Evolutionary conservation across 2,329 filamentous ascomycete species (phyloP).

Genomic region (Pyricularia sp.): DNA sequence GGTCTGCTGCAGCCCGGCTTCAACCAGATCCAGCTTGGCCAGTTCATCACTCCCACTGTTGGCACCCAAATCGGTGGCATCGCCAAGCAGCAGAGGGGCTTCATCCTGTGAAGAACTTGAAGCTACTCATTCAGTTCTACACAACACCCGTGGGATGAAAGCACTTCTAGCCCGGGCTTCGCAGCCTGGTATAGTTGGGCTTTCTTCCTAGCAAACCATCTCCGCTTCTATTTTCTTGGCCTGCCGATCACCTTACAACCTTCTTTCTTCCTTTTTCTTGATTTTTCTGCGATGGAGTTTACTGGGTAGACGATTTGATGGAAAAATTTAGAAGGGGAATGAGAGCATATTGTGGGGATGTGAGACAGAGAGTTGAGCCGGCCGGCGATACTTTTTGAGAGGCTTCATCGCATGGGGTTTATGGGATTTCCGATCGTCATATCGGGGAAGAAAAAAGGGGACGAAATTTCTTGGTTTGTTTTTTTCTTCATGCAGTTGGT

Average conservation of each 20-base stretch:
- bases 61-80: slow-evolving; percentile 14
- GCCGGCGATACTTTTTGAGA: not conserved
- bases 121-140: not conserved
- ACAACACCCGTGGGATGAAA: not conserved
- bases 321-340: not conserved
- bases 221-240: not conserved
- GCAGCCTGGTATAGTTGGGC: not conserved
- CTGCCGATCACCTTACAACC: not conserved
- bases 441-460: not conserved
- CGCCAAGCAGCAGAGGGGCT: slow-evolving; percentile 9
- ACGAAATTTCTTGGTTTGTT: not conserved
- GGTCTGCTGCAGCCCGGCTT: slow-evolving; percentile 15
- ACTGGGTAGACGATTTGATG: slow-evolving; percentile 6
- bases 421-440: not conserved
- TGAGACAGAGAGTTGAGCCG: not conserved
- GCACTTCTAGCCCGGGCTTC: not conserved
- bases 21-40: slow-evolving; percentile 17
- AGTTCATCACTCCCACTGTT: slow-evolving; percentile 13
- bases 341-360: not conserved
- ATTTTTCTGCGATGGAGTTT: slow-evolving; percentile 5
- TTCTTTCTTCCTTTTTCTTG: not conserved
- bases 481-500: not conserved
- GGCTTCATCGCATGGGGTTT: not conserved
- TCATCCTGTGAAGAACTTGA: not conserved
- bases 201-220: not conserved